Evolutionary conservation across 2,329 filamentous ascomycete genomes (phyloP), one percentile per base, ranked within the genome.

Genomic region (Rosellinia necatrix): DNA sequence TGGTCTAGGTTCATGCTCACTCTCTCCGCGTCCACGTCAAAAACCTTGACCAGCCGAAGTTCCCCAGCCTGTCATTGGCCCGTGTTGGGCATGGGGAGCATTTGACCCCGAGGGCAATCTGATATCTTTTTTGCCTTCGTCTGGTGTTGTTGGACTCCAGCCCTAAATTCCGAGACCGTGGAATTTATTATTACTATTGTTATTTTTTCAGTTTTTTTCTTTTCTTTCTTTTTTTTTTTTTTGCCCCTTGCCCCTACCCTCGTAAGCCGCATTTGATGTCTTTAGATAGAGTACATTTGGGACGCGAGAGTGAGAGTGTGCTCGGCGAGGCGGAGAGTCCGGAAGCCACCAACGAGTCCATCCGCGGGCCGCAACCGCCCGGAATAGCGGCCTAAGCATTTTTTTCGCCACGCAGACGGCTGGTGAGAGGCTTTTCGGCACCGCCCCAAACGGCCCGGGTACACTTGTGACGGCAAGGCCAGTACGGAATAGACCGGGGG

Each of bases 201-300:
- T n/a, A n/a, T n/a, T n/a, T n/a, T n/a, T n/a, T n/a, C n/a, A n/a
- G n/a, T n/a, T n/a, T n/a, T n/a, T n/a, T n/a, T n/a, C n/a, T n/a
- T n/a, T n/a, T n/a, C n/a, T n/a, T n/a, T n/a, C n/a, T n/a, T n/a
- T n/a, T n/a, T n/a, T n/a, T n/a, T n/a, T n/a, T n/a, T n/a, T n/a
- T n/a, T n/a, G n/a, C n/a, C n/a, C n/a, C 32, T 54, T 52, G 43
- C 25, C 13, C 7, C 44, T 35, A 19, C 35, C 29, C 43, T 59
- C 30, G 58, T 62, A 64, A 66, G 59, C 59, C 58, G 64, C 63
- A 66, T 66, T 70, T 71, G 66, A 71, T 71, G 68, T 64, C 60
- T 66, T 60, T 64, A 64, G 55, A 53, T 50, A 62, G 49, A 61
- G 53, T 40, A 48, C 56, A 48, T 43, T 34, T 37, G 53, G 49